Evolutionary conservation across 495 filamentous ascomycete genomes (phyloP), one percentile per base, ranked within the genome.

Genomic region (Podospora fimiseda): DNA sequence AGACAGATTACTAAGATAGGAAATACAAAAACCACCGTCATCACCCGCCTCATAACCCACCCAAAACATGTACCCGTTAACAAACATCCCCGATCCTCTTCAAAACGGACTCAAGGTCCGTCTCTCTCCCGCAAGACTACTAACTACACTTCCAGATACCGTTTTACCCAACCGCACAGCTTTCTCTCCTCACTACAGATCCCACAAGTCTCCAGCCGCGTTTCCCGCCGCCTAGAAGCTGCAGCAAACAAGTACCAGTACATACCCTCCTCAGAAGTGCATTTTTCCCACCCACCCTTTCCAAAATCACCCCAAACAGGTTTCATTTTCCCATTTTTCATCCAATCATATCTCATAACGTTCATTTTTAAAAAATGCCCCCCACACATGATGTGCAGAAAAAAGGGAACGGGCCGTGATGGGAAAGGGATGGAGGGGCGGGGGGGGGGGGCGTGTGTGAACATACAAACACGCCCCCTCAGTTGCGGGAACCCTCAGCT

Each of bases 261-360:
- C n/a, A n/a, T n/a, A n/a, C 27, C 27, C 27, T 33, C 27, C 27
- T 11, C 27, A 5, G 27, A 33, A 33, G 60, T 64, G 66, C 66
- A 61, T 66, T 64, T 65, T 63, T 64, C 58, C 61, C 65, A 58
- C 59, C 55, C 56, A 51, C 24, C 19, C 44, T 3, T 20, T 43
- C 58, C 57, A 40, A 50, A 52, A 21, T 53, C 62, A 33, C 55
- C 53, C 39, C 43, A 46, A 30, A 33, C 9, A 4, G 21, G 2
- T 16, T 33, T 47, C 21, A 21, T 9, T n/a, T 23, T 3, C 15
- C 18, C 43, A 21, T 4, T 33, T n/a, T 40, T 60, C 51, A 55
- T 62, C 72, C 73, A 76, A 76, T 75, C 72, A 75, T 71, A 67
- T 63, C 45, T 70, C 67, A 58, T 70, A 64, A 62, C 48, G 52